These are phyloP conservation scores for Penicillium sp. DNA, from an alignment of 2,329 filamentous ascomycete genomes.

Conservation along the genomic window DNA sequence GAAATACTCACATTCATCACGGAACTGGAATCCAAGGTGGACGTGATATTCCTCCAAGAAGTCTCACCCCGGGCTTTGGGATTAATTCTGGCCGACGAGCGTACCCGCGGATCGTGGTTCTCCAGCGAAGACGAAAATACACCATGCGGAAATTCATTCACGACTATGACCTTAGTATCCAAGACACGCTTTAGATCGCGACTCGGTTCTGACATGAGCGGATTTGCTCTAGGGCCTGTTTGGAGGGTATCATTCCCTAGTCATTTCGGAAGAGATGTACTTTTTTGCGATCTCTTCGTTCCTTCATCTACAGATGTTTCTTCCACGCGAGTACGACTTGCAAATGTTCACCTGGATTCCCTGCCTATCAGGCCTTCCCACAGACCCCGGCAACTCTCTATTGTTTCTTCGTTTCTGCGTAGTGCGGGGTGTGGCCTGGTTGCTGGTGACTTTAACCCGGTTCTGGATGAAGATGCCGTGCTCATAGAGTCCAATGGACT, in stretches of 20 bases:
- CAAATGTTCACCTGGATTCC: constrained; percentile 45
- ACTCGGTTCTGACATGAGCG: constrained; percentile 22
- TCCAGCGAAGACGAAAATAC: constrained; percentile 17
- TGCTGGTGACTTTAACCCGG: constrained; percentile 44
- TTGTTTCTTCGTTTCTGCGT: constrained; percentile 26
- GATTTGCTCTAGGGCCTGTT: constrained; percentile 26
- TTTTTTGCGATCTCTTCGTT: constrained; percentile 14
- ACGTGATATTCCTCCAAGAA: constrained; percentile 16
- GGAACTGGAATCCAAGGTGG: not conserved
- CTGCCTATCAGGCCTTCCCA: constrained; percentile 27
- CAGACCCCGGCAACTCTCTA: constrained; percentile 32
- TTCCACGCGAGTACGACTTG: constrained; percentile 26
- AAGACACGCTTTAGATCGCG: not conserved
- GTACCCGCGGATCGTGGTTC: constrained; percentile 8
- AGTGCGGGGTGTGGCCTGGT: constrained; percentile 32
- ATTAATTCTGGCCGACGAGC: constrained; percentile 9
- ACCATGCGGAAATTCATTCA: constrained; percentile 25
- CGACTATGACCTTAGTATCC: constrained; percentile 9
- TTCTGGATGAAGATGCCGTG: constrained; percentile 34
- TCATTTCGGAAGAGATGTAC: constrained; percentile 20
- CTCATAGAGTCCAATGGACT: constrained; percentile 35
- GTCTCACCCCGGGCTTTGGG: constrained; percentile 9
- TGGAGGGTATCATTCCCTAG: constrained; percentile 35
- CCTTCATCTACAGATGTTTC: not conserved
- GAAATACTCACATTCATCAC: constrained; percentile 10